Evolutionary conservation across 2,329 filamentous ascomycete species (phyloP), one percentile per base, ranked within the genome.

Genomic region (Hymenoscyphus fructigenus): DNA sequence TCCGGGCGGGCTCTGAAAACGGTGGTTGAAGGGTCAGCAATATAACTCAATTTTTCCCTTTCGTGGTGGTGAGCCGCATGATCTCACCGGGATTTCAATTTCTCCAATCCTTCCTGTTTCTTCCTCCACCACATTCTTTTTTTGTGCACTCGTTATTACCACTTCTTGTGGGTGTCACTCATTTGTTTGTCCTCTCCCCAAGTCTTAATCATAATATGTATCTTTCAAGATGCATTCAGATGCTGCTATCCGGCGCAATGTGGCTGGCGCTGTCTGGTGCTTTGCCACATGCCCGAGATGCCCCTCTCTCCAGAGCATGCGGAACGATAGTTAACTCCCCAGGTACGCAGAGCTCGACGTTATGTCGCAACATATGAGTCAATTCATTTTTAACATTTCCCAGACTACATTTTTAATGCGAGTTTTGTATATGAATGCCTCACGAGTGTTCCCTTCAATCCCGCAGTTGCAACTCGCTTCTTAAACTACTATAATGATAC

Each of bases 401-500:
- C 20, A 53, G 20, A 60, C 67, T 28, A n/a, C 6, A 26, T 47
- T 3, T 55, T 59, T 36, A 28, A 55, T 20, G 68, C 71, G 12
- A 69, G 63, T 44, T 44, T 68, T 7, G 79, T 75, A 1, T 79
- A 77, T 65, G 72, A 76, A 10, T 84, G 82, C 65, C 73, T 83
- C 7, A 76, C 67, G 1, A 79, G 72, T 32, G 78, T 82, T 5
- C 81, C 82, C 0, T 81, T 84, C 67, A 77, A 81, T 59, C 32
- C 74, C 5, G 79, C 77, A 4, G 78, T 80, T 3, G 81, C 80
- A 1, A 68, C 75, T 7, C 73, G 78, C 0, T 80, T 83, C 63
- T 65, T 83, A 3, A 65, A 77, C 10, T 82, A 83, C 63, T 78
- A 77, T 63, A 80, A 80, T 65, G 74, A 78, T 17, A 81, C 79